Evolutionary conservation across 2,329 filamentous ascomycete genomes (phyloP), one percentile per base, ranked within the genome.

Genomic region (Scedosporium boydii): DNA sequence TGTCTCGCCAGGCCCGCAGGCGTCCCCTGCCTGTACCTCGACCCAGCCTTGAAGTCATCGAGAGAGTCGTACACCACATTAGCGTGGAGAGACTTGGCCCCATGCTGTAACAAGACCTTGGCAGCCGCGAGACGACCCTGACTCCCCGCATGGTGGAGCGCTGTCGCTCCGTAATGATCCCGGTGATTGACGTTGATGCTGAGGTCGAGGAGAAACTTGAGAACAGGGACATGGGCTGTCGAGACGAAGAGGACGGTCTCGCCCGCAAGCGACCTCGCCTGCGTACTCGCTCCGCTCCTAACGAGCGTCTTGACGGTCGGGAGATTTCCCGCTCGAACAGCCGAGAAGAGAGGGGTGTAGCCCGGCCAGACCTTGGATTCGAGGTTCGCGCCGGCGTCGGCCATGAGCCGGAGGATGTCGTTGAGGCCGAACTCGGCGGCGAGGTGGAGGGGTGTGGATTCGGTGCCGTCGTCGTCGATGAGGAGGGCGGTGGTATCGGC

Each of bases 391-490:
- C 65, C 65, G 6, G 66, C 61, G 10, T 65, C 65, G 16, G 71
- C 62, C 61, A 72, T 67, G 29, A 68, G 62, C 34, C 67, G 64
- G 6, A 69, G 63, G 38, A 69, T 66, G 3, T 65, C 66, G 23
- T 69, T 66, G 10, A 68, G 64, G n/a, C 70, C 71, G 26, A 67
- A 62, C 27, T 66, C 64, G 16, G 68, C 68, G 12, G 71, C 71
- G 21, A 69, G 65, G 58, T 72, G 71, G 5, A 73, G 48, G 3
- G 71, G 69, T n/a, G 69, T 73, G 62, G 64, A 66, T 14, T 55
- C 61, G 29, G 66, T 65, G 29, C 67, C 63, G 53, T 69, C 65
- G 48, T 63, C 63, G 23, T 63, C 62, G 41, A 68, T 51, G 2
- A 64, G 65, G 9, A 59, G 61, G 14, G 63, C 60, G 9, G 62